These are phyloP conservation scores for Lepidium sativum DNA, from an alignment of 345 rosid species.

Conservation along the genomic window DNA sequence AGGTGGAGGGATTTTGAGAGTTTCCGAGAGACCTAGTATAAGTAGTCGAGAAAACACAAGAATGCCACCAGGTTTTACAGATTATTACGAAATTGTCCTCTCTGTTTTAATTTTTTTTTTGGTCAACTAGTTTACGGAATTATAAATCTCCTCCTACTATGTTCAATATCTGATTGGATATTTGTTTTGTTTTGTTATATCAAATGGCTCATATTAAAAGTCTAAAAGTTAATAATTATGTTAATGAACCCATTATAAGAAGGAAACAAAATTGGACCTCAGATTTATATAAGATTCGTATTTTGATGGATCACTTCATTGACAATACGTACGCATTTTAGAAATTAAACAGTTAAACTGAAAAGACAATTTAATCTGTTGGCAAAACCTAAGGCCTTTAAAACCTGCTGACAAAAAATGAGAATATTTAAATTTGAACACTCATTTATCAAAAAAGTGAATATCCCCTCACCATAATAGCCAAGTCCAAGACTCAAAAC, in stretches of 20 bases:
- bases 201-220: conserved; percentile 1
- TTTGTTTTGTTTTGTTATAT: not conserved
- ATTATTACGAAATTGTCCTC: conserved; percentile 35
- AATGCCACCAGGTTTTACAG: conserved; percentile 27
- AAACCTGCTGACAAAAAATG: not conserved
- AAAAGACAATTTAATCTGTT: not conserved
- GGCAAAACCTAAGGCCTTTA: not conserved
- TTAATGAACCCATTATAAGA: conserved; percentile 2
- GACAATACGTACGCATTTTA: not conserved
- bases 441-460: not conserved
- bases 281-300: conserved; percentile 9
- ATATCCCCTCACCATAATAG: not conserved
- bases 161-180: too few relatives aligned
- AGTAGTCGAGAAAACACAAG: conserved; percentile 3
- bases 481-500: not conserved
- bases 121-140: too few relatives aligned
- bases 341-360: not conserved
- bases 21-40: conserved; percentile 34
- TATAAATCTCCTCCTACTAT: too few relatives aligned
- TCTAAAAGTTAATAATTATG: conserved; percentile 5
- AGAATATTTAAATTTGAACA: not conserved
- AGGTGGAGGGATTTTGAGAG: conserved; percentile 1
- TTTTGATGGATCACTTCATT: conserved; percentile 18
- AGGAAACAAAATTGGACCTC: not conserved
- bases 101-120: too few relatives aligned